Evolutionary conservation across 192 early-diverging fungal species (phyloP).

Genomic region (Entomortierella chlamydospora): DNA sequence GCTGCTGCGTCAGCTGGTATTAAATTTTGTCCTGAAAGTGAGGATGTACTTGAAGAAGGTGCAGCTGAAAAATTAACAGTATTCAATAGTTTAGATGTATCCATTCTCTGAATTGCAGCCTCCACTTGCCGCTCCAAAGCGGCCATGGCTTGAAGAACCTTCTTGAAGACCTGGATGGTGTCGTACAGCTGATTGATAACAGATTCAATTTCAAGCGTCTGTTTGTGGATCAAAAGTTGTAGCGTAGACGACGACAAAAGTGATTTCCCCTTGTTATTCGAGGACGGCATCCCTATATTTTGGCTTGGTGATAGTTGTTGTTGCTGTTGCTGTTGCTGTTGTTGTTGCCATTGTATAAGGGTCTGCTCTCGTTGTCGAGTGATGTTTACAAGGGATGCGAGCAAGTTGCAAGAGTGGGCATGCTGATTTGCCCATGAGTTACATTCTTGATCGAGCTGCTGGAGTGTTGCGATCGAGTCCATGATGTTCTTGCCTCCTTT

Average conservation of each 20-base stretch:
- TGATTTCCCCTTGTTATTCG: not conserved
- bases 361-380: conserved; percentile 47
- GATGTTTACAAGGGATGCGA: conserved; percentile 45
- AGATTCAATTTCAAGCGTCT: conserved; percentile 36
- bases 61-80: not conserved
- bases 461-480: conserved; percentile 27
- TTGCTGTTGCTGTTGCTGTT: conserved; percentile 22
- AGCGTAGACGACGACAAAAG: conserved; percentile 27
- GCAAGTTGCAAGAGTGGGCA: conserved; percentile 45
- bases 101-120: conserved; percentile 28
- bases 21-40: not conserved
- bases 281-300: not conserved
- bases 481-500: not conserved
- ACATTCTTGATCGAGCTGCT: conserved; percentile 48
- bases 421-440: conserved; percentile 42
- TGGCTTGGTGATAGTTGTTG: not conserved
- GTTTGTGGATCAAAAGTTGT: conserved; percentile 34
- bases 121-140: conserved; percentile 41
- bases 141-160: conserved; percentile 27
- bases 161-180: conserved; percentile 26
- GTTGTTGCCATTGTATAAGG: conserved; percentile 13
- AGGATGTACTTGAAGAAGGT: not conserved
- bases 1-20: not conserved
- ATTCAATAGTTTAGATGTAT: conserved; percentile 15
- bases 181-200: conserved; percentile 36